phyloP scores from a whole-genome alignment of 2,329 filamentous ascomycete species.

The Rutstroemia sp. region DNA sequence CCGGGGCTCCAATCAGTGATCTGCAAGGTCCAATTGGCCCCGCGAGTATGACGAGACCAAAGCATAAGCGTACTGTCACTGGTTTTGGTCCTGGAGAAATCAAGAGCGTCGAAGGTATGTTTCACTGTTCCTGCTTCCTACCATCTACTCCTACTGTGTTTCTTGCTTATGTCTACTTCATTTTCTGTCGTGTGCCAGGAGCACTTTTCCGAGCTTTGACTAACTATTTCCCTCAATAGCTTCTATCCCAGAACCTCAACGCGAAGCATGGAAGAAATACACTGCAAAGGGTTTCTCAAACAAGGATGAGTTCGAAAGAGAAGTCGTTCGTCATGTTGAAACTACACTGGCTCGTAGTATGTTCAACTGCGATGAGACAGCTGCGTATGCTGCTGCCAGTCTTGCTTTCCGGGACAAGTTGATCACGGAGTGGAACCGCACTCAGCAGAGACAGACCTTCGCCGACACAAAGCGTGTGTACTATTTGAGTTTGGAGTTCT shows the following conservation, averaged over 20 bases:
- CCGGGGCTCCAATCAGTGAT: slow-evolving; percentile 75
- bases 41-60: slow-evolving; percentile 70
- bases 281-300: slow-evolving; percentile 62
- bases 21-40: slow-evolving; percentile 82
- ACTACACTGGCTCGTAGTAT: slow-evolving; percentile 92
- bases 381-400: slow-evolving; percentile 85
- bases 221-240: slow-evolving; percentile 34
- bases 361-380: slow-evolving; percentile 95
- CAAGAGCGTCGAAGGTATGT: slow-evolving; percentile 80
- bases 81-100: slow-evolving; percentile 88
- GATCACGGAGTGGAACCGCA: slow-evolving; percentile 95
- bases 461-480: slow-evolving; percentile 90
- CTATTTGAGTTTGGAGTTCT: slow-evolving; percentile 93
- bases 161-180: background rate
- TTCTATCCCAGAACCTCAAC: slow-evolving; percentile 80
- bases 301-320: slow-evolving; percentile 78
- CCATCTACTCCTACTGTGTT: too few species aligned
- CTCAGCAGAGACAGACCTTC: slow-evolving; percentile 91
- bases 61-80: slow-evolving; percentile 95
- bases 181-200: background rate
- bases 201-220: background rate
- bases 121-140: background rate
- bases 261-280: slow-evolving; percentile 66
- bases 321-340: slow-evolving; percentile 90
- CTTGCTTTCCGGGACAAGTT: slow-evolving; percentile 89